Conservation (phyloP, 352 stramenopile species). For the Thraustotheca clavata region DNA sequence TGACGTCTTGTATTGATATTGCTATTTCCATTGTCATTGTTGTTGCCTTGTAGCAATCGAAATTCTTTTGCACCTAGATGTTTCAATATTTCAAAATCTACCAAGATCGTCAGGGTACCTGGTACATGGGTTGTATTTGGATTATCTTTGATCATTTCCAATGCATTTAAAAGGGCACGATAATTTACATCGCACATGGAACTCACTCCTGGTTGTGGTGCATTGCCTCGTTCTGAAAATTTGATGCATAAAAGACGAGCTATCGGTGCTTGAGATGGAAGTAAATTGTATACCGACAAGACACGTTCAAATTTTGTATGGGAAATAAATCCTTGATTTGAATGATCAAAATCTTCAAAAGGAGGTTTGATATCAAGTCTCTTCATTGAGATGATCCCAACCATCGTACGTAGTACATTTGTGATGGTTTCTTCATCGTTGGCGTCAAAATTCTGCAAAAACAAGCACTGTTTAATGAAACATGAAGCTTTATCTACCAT, state of each 20-base stretch:
- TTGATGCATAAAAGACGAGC: slow-evolving; percentile 57
- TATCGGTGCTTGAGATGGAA: slow-evolving; percentile 39
- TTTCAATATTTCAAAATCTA: background rate
- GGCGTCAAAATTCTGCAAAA: slow-evolving; percentile 39
- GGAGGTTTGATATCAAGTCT: slow-evolving; percentile 68
- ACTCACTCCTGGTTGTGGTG: slow-evolving; percentile 38
- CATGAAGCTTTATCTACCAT: slow-evolving; percentile 33
- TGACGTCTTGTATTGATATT: too few relatives aligned
- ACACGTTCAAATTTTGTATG: slow-evolving; percentile 74
- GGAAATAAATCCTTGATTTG: slow-evolving; percentile 72
- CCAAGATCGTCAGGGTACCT: background rate
- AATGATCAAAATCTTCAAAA: slow-evolving; percentile 76
- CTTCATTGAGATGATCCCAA: slow-evolving; percentile 49
- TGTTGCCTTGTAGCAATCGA: background rate
- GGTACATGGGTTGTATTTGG: slow-evolving; percentile 24
- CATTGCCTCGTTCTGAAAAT: slow-evolving; percentile 51
- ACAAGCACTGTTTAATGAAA: too few relatives aligned
- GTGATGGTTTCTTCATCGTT: slow-evolving; percentile 48
- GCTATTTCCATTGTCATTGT: too few relatives aligned
- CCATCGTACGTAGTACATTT: slow-evolving; percentile 37
- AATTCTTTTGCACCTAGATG: slow-evolving; percentile 2
- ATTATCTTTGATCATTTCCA: slow-evolving; percentile 26
- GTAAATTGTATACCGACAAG: slow-evolving; percentile 59
- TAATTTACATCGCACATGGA: slow-evolving; percentile 81
- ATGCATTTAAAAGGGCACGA: slow-evolving; percentile 59